Percentiles rank a stretch among this genome's conserved stretches.
Conservation (phyloP, 768 basidiomycete species). For the Imleria badia region DNA sequence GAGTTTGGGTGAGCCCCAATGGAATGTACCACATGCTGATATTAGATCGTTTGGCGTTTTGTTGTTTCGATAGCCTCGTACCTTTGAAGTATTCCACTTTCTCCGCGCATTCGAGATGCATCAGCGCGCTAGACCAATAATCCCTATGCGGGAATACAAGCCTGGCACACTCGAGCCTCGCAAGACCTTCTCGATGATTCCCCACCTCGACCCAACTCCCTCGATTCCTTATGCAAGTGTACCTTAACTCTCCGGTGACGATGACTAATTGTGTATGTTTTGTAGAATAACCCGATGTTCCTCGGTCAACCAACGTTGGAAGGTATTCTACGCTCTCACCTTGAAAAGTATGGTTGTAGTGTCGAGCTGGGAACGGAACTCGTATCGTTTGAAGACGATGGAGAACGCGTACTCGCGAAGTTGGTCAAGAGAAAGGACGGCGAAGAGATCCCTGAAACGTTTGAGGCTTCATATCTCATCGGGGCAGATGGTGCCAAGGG, state of each 20-base stretch:
- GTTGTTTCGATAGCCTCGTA: conserved; percentile 22
- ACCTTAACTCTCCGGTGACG: background rate
- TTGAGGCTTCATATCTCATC: conserved; percentile 35
- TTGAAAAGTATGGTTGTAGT: conserved; percentile 22
- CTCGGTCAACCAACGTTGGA: conserved; percentile 35
- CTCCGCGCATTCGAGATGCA: conserved; percentile 40
- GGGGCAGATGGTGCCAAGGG: conserved; percentile 43
- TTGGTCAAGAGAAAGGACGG: conserved; percentile 30
- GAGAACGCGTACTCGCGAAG: conserved; percentile 37
- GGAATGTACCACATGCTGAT: background rate
- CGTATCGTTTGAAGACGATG: conserved; percentile 40
- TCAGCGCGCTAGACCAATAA: conserved; percentile 25
- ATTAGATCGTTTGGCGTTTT: too few relatives aligned
- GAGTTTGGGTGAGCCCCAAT: conserved; percentile 35
- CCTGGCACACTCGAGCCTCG: conserved; percentile 17
- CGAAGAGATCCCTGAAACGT: conserved; percentile 26
- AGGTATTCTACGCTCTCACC: conserved; percentile 17
- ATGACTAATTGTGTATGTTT: background rate
- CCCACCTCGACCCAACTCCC: conserved; percentile 21
- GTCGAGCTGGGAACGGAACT: conserved; percentile 50
- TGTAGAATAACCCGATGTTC: conserved; percentile 9
- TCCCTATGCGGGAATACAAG: conserved; percentile 36
- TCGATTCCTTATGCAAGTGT: conserved; percentile 27
- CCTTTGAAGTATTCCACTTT: conserved; percentile 42
- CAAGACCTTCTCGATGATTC: conserved; percentile 5